phyloP scores from a whole-genome alignment of 1,139 yeast species.

The Blastobotrys serpentis region DNA sequence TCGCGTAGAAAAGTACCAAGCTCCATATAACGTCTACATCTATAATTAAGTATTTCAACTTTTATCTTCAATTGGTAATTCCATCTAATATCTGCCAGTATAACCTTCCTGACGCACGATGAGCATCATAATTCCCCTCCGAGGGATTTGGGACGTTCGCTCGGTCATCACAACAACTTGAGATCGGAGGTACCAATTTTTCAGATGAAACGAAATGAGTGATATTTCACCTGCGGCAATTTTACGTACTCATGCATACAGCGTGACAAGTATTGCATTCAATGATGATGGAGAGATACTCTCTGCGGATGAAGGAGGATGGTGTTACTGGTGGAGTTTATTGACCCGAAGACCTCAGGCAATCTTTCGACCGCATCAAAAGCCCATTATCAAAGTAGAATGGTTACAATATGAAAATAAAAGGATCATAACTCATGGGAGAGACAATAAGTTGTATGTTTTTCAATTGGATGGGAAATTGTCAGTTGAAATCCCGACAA shows the following conservation, averaged over 20 bases:
- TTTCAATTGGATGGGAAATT: slow-evolving; percentile 25
- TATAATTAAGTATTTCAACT: no score
- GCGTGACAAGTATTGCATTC: slow-evolving; percentile 6
- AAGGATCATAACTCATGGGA: slow-evolving; percentile 39
- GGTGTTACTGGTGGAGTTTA: slow-evolving; percentile 41
- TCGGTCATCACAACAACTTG: background rate
- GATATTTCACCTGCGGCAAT: slow-evolving; percentile 1
- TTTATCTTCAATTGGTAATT: no score
- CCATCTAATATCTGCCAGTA: no score
- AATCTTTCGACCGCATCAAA: slow-evolving; percentile 39
- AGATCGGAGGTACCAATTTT: background rate
- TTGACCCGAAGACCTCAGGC: slow-evolving; percentile 38
- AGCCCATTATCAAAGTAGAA: slow-evolving; percentile 33
- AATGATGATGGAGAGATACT: slow-evolving; percentile 15
- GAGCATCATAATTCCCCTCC: no score
- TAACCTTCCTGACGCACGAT: no score
- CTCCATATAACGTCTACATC: no score
- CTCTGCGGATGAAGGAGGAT: slow-evolving; percentile 43
- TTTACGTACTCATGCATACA: slow-evolving; percentile 7
- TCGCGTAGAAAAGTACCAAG: no score
- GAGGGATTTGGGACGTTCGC: no score
- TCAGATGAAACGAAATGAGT: background rate
- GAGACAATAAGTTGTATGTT: slow-evolving; percentile 40
- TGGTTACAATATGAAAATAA: slow-evolving; percentile 25
- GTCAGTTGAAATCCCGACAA: slow-evolving; percentile 22